These are phyloP conservation scores for Scalesia atractyloides DNA, from an alignment of 129 eudicot species.

Conservation along the genomic window DNA sequence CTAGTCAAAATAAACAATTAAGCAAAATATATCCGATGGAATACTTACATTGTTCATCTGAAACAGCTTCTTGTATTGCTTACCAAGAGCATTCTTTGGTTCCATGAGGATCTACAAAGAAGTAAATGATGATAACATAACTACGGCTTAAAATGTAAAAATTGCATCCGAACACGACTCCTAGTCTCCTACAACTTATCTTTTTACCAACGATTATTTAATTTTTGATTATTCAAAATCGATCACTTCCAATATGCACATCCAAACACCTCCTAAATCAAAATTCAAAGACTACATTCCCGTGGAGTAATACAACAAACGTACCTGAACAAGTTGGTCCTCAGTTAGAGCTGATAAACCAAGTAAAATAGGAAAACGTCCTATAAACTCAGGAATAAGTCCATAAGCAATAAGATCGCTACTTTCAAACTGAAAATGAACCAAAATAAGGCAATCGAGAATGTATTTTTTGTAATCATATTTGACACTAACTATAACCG, in stretches of 20 bases:
- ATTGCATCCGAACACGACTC: neutral
- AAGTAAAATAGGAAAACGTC: constrained; percentile 93
- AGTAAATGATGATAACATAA: neutral
- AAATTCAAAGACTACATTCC: neutral
- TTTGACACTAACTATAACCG: neutral
- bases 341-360: constrained; percentile 76
- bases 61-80: constrained; percentile 88
- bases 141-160: neutral
- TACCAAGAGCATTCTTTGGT: constrained; percentile 90
- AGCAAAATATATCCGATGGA: neutral
- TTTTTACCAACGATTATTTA: neutral
- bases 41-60: constrained; percentile 83
- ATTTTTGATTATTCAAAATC: neutral
- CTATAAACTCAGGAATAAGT: constrained; percentile 89
- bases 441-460: neutral
- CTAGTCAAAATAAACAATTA: neutral
- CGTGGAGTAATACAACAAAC: neutral
- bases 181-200: neutral
- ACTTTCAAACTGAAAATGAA: constrained; percentile 75
- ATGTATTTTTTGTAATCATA: neutral
- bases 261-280: neutral
- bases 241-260: constrained; percentile 4
- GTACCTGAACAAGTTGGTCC: constrained; percentile 91
- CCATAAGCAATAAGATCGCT: constrained; percentile 93
- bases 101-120: constrained; percentile 65